These are phyloP conservation scores for Oryza glaberrima DNA, from an alignment of 176 grass and related monocot species.

Conservation along the genomic window DNA sequence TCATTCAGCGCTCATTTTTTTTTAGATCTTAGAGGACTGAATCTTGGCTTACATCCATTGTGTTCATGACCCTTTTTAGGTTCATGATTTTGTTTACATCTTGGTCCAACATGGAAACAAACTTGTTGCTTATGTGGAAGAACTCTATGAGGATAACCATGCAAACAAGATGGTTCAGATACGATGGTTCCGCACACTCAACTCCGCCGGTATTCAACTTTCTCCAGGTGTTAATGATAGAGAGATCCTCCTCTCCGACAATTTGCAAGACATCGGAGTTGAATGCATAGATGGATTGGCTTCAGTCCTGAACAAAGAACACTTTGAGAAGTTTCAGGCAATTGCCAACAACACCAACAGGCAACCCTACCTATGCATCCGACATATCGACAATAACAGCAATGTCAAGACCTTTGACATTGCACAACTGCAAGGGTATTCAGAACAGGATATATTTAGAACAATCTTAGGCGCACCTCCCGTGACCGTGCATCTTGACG, in stretches of 20 bases:
- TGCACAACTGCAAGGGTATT: conserved; percentile 59
- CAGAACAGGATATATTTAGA: conserved; percentile 58
- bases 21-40: not conserved
- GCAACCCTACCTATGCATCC: conserved; percentile 54
- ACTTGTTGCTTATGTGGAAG: conserved; percentile 67
- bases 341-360: conserved; percentile 9
- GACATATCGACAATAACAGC: conserved; percentile 49
- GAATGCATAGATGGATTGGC: conserved; percentile 64
- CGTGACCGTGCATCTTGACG: conserved; percentile 36
- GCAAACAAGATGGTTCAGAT: conserved; percentile 60
- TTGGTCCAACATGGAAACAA: conserved; percentile 49
- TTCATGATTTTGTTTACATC: conserved; percentile 71
- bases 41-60: conserved; percentile 24
- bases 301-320: conserved; percentile 55
- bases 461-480: conserved; percentile 33
- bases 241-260: conserved; percentile 62
- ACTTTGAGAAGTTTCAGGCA: conserved; percentile 57
- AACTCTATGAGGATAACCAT: conserved; percentile 59
- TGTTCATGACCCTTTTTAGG: conserved; percentile 33
- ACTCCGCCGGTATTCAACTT: conserved; percentile 43
- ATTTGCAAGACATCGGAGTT: conserved; percentile 61
- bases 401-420: conserved; percentile 59
- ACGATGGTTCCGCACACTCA: conserved; percentile 59
- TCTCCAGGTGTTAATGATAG: conserved; percentile 42
- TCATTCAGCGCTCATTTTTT: not conserved